phyloP scores from a whole-genome alignment of 1,284 basidiomycete species.

The Wallemia ichthyophaga region DNA sequence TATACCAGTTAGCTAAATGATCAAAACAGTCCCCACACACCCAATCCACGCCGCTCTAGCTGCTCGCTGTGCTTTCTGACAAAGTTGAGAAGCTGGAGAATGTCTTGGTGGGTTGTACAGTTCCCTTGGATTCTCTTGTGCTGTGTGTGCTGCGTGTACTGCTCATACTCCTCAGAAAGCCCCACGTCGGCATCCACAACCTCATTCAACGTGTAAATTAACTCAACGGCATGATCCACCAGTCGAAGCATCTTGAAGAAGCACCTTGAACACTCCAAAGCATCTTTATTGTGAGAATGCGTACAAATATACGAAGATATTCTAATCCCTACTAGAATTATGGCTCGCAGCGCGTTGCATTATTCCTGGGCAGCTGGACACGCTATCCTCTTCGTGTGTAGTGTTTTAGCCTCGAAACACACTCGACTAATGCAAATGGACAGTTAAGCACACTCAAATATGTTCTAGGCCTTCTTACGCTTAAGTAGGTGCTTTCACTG shows the following conservation, averaged over 20 bases:
- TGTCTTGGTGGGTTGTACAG: background rate
- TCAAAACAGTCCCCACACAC: background rate
- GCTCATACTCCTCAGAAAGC: background rate
- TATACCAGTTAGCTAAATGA: background rate
- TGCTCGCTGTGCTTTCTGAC: background rate
- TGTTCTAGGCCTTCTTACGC: background rate
- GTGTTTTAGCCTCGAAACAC: background rate
- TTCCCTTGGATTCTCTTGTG: too few relatives aligned
- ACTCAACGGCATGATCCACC: background rate
- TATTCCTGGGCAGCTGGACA: constrained; percentile 1
- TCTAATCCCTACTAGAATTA: background rate
- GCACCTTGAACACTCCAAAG: background rate
- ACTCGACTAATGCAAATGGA: too few relatives aligned
- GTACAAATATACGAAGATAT: background rate
- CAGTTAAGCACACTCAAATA: background rate
- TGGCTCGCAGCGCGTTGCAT: background rate
- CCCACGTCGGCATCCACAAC: background rate
- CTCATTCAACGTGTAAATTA: background rate
- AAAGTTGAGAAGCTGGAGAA: background rate
- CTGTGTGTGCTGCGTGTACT: too few relatives aligned
- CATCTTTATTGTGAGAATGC: background rate
- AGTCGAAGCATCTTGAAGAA: background rate
- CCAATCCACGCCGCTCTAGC: background rate
- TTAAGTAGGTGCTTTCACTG: background rate
- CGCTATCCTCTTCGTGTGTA: background rate